Percentiles rank a stretch among this genome's conserved stretches.
phyloP scores from a whole-genome alignment of 2,329 filamentous ascomycete species.

The Aspergillus thermomutatus region DNA sequence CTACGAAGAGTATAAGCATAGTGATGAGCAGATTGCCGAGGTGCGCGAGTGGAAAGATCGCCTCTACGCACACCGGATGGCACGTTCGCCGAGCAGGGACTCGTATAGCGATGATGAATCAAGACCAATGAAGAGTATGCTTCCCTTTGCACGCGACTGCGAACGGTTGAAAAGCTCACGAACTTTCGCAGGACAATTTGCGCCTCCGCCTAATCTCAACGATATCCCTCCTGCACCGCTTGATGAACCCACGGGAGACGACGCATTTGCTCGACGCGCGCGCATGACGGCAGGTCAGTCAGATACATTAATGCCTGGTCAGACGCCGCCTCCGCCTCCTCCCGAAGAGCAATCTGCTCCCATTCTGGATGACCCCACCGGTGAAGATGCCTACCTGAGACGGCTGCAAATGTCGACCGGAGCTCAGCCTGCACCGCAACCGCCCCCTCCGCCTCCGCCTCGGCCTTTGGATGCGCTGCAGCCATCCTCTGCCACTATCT shows the following conservation, averaged over 20 bases:
- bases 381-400: conserved; percentile 25
- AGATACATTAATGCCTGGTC: conserved; percentile 14
- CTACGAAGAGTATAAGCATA: conserved; percentile 78
- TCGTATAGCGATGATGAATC: conserved; percentile 50
- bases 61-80: conserved; percentile 68
- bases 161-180: background rate
- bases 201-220: conserved; percentile 47
- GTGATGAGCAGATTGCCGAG: conserved; percentile 78
- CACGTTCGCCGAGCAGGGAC: conserved; percentile 41
- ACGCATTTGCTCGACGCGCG: conserved; percentile 64
- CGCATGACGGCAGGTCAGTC: conserved; percentile 48
- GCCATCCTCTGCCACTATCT: conserved; percentile 60
- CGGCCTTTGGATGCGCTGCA: conserved; percentile 41
- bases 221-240: conserved; percentile 29
- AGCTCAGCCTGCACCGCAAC: conserved; percentile 20
- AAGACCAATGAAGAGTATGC: conserved; percentile 47
- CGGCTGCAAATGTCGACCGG: conserved; percentile 22
- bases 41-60: conserved; percentile 81
- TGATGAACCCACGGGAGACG: conserved; percentile 62
- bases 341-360: conserved; percentile 28
- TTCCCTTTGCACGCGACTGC: background rate
- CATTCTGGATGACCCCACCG: conserved; percentile 24
- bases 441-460: conserved; percentile 27
- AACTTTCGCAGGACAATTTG: conserved; percentile 43
- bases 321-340: conserved; percentile 27